A percentile compares a stretch with the other conserved stretches of the same genome.
Conservation (phyloP, 1,284 basidiomycete species). For the Cryptococcus amylolentus region DNA sequence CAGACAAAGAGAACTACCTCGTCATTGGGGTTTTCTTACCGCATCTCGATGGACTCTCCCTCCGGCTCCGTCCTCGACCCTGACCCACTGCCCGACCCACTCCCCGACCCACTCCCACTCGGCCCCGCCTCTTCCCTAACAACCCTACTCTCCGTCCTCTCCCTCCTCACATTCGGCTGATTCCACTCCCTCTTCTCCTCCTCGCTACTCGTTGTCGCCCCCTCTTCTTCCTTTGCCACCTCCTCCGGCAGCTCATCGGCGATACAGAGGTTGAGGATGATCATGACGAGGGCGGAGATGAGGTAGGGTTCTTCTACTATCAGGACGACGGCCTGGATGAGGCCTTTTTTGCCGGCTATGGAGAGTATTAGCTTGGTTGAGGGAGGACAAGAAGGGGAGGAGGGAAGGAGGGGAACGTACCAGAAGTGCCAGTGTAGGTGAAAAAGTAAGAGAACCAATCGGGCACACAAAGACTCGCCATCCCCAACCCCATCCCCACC, state of each 20-base stretch:
- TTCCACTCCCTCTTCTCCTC: conserved; percentile 16
- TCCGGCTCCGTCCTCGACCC: not conserved
- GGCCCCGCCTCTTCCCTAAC: not conserved
- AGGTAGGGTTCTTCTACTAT: conserved; percentile 63
- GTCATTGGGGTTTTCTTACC: too few species aligned
- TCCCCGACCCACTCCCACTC: not conserved
- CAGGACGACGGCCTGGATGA: conserved; percentile 74
- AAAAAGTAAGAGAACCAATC: conserved; percentile 45
- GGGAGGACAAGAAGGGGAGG: not conserved
- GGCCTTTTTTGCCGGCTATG: conserved; percentile 61
- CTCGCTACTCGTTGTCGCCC: not conserved
- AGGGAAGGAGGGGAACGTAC: conserved; percentile 3
- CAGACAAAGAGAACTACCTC: not conserved
- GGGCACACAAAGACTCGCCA: conserved; percentile 58
- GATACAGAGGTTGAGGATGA: conserved; percentile 27
- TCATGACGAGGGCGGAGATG: conserved; percentile 32
- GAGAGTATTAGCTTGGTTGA: not conserved
- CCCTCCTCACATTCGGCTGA: conserved; percentile 2
- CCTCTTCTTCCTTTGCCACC: not conserved
- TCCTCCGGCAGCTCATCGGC: conserved; percentile 16
- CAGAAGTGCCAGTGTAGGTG: conserved; percentile 52
- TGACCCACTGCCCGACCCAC: not conserved
- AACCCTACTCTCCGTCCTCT: not conserved
- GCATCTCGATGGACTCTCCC: conserved; percentile 1
- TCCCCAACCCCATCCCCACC: conserved; percentile 68